Percentiles rank a stretch among this genome's conserved stretches.
Conservation (phyloP, 148 eudicot genomes). For the Camellia japonica region DNA sequence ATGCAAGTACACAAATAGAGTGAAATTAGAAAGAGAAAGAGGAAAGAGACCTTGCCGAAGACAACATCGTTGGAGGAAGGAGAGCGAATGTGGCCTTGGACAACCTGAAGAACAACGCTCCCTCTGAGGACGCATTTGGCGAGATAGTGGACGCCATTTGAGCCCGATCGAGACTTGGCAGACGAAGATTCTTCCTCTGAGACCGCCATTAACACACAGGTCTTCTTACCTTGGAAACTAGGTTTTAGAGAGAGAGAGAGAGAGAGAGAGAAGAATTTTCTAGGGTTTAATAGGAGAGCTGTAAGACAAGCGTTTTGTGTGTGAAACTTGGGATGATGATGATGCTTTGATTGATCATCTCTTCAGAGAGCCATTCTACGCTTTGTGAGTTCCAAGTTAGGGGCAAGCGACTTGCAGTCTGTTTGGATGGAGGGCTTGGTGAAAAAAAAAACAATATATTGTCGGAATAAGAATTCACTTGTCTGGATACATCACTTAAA, state of each 20-base stretch:
- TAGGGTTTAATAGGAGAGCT: neutral
- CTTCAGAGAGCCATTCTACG: no score
- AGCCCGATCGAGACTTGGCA: constrained; percentile 37
- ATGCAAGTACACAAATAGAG: neutral
- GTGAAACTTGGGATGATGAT: no score
- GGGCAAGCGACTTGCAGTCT: no score
- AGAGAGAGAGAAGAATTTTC: neutral
- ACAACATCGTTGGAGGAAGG: constrained; percentile 72
- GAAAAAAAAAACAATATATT: no score
- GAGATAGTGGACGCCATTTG: constrained; percentile 58
- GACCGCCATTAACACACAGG: constrained; percentile 52
- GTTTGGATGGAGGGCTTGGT: no score
- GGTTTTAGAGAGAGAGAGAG: neutral
- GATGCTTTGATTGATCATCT: no score
- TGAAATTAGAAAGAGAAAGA: neutral
- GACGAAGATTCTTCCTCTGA: constrained; percentile 77
- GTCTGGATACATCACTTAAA: no score
- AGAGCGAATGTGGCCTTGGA: constrained; percentile 73
- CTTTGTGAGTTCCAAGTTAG: no score
- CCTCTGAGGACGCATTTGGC: constrained; percentile 80
- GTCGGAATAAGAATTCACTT: no score
- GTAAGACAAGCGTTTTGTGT: neutral
- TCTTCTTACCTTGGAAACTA: neutral
- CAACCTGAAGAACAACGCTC: constrained; percentile 78
- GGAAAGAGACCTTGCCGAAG: constrained; percentile 59